These are phyloP conservation scores for Ceratocystis variospora DNA, from an alignment of 2,329 filamentous ascomycete species.

Conservation along the genomic window DNA sequence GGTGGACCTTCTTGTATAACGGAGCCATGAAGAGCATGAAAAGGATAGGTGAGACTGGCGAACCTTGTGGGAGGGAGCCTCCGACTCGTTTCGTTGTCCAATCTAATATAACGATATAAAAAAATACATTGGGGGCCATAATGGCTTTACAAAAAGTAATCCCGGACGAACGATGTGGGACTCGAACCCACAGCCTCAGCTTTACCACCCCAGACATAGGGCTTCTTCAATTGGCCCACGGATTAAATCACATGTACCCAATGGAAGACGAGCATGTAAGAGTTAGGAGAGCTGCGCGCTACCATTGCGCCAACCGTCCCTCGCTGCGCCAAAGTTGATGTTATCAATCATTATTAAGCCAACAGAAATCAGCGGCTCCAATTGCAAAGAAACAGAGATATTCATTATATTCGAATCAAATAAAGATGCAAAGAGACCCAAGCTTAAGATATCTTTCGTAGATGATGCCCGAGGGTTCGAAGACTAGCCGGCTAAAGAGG, in stretches of 20 bases:
- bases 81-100: no score
- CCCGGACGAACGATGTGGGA: conserved; percentile 17
- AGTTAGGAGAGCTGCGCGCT: conserved; percentile 19
- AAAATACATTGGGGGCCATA: background rate
- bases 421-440: no score
- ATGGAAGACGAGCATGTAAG: background rate
- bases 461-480: no score
- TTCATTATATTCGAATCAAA: no score
- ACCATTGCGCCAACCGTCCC: conserved; percentile 20
- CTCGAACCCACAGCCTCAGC: conserved; percentile 20
- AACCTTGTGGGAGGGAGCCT: no score
- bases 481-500: no score
- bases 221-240: background rate
- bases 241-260: background rate
- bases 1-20: no score
- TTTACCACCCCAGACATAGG: background rate
- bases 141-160: background rate
- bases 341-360: background rate
- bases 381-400: no score
- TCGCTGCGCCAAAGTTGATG: background rate
- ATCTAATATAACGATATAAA: background rate
- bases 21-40: no score
- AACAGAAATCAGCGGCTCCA: background rate
- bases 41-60: no score
- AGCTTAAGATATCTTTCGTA: no score